Percentiles rank a stretch among this genome's conserved stretches.
phyloP scores from a whole-genome alignment of 371 early-diverging fungal species.

The Rhizopus sp. region DNA sequence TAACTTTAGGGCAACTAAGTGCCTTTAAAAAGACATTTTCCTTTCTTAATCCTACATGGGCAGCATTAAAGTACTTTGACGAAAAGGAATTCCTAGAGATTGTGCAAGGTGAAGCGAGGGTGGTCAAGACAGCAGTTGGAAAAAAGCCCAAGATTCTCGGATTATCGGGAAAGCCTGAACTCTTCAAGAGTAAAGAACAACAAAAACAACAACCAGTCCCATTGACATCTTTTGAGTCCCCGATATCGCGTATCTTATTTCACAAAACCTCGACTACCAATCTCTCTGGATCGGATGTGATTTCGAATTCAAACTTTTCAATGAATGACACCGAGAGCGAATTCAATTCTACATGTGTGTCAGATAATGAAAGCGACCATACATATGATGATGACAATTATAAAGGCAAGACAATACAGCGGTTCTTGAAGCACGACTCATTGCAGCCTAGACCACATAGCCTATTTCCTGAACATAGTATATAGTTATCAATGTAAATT shows the following conservation, averaged over 20 bases:
- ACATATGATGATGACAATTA: no score
- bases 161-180: background rate
- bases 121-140: conserved; percentile 21
- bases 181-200: background rate
- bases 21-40: conserved; percentile 30
- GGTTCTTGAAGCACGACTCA: no score
- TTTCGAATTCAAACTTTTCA: background rate
- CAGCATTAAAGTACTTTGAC: conserved; percentile 39
- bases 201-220: conserved; percentile 4
- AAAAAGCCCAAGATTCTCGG: conserved; percentile 22
- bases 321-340: background rate
- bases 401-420: no score
- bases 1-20: conserved; percentile 21
- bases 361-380: background rate
- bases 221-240: background rate
- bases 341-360: background rate
- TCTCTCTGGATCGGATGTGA: conserved; percentile 17
- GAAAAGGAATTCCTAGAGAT: conserved; percentile 35
- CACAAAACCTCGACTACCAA: conserved; percentile 7
- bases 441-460: no score
- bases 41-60: conserved; percentile 39
- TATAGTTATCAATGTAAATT: no score
- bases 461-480: no score
- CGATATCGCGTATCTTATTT: background rate
- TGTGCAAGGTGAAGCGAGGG: conserved; percentile 31